phyloP scores from a whole-genome alignment of 75 land plant species.

The Adiantum capillusveneris region DNA sequence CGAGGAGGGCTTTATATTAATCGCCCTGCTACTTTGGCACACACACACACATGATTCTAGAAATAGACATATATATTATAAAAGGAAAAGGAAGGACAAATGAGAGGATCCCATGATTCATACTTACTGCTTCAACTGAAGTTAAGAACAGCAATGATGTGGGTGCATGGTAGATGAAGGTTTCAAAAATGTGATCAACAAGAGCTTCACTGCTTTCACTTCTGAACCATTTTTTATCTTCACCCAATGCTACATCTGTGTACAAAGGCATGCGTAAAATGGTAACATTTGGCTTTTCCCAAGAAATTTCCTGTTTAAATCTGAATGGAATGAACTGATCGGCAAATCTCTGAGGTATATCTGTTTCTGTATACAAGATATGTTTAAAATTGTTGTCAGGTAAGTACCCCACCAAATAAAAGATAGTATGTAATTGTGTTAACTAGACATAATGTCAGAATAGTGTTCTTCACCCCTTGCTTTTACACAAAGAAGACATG shows the following conservation, averaged over 20 bases:
- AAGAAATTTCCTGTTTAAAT: slow-evolving; percentile 39
- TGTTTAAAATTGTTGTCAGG: too few relatives aligned
- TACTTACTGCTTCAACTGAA: slow-evolving; percentile 71
- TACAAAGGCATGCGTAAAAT: slow-evolving; percentile 82
- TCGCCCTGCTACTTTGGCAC: too few relatives aligned
- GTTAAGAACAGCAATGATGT: slow-evolving; percentile 53
- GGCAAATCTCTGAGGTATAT: slow-evolving; percentile 60
- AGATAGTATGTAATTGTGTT: too few relatives aligned
- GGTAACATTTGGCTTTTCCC: slow-evolving; percentile 50
- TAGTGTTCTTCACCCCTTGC: too few relatives aligned
- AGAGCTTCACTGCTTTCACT: slow-evolving; percentile 5
- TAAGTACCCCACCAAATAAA: too few relatives aligned
- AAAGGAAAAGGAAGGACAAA: too few relatives aligned
- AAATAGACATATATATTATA: too few relatives aligned
- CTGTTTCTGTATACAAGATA: slow-evolving; percentile 81
- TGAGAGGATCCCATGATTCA: too few relatives aligned
- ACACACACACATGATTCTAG: too few relatives aligned
- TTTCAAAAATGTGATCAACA: slow-evolving; percentile 41
- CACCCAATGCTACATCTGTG: slow-evolving; percentile 31
- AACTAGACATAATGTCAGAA: too few relatives aligned
- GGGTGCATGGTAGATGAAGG: slow-evolving; percentile 58
- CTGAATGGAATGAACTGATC: slow-evolving; percentile 82
- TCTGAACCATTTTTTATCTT: slow-evolving; percentile 24
- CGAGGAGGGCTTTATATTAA: too few relatives aligned
- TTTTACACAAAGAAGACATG: too few relatives aligned